Conservation (phyloP, 2,329 filamentous ascomycete species). For the Trichophyton mentagrophytes region DNA sequence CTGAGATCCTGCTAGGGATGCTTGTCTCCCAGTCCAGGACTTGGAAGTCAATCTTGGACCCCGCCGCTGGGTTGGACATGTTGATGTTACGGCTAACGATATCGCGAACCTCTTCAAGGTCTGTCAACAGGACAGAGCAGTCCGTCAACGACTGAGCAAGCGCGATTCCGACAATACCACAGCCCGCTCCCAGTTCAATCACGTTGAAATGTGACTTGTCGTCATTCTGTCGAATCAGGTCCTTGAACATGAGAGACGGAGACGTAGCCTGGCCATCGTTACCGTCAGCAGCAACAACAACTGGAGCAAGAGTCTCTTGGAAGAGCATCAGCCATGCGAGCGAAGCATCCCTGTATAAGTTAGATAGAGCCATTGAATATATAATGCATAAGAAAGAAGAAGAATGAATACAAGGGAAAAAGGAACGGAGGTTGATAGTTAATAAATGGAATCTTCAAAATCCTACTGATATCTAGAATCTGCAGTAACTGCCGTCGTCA, state of each 20-base stretch:
- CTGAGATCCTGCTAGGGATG: slow-evolving; percentile 32
- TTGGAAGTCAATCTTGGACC: slow-evolving; percentile 35
- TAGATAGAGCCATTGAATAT: neutral
- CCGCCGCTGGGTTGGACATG: slow-evolving; percentile 30
- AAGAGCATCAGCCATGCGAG: slow-evolving; percentile 45
- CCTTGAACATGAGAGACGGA: slow-evolving; percentile 19
- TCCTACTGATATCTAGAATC: slow-evolving; percentile 2
- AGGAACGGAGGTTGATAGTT: neutral
- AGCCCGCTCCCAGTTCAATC: slow-evolving; percentile 56
- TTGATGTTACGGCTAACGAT: slow-evolving; percentile 46
- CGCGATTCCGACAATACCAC: slow-evolving; percentile 55
- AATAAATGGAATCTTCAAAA: neutral
- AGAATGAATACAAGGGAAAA: neutral
- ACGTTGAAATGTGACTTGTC: slow-evolving; percentile 32
- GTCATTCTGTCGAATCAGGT: slow-evolving; percentile 20
- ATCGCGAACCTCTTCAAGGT: slow-evolving; percentile 51
- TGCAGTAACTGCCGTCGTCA: neutral
- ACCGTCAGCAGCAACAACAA: neutral
- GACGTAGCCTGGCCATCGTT: slow-evolving; percentile 11
- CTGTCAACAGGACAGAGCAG: slow-evolving; percentile 48
- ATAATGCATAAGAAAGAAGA: neutral
- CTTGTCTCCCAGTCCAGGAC: slow-evolving; percentile 52
- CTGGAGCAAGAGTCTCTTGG: slow-evolving; percentile 17
- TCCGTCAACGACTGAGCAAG: slow-evolving; percentile 42
- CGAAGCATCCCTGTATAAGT: slow-evolving; percentile 41